Evolutionary conservation across 495 filamentous ascomycete genomes (phyloP).

Genomic region (Hypomontagnella monticulosa): DNA sequence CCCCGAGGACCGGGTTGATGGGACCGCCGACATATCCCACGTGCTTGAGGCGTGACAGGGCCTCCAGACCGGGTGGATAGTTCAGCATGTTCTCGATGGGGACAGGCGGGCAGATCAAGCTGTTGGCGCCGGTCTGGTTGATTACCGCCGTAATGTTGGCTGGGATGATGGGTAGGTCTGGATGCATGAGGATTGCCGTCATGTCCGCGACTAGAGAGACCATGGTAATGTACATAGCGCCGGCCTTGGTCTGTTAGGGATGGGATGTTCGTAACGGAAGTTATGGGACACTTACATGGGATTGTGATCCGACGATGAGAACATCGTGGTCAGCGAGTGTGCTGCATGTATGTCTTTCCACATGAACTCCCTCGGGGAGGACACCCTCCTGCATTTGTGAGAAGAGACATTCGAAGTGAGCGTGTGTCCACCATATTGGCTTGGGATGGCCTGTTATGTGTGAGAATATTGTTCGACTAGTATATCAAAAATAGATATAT

Average conservation of each 20-base stretch:
- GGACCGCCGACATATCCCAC: constrained; percentile 42
- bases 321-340: constrained; percentile 31
- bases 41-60: constrained; percentile 36
- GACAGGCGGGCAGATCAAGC: constrained; percentile 34
- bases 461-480: constrained; percentile 19
- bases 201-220: constrained; percentile 18
- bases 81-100: constrained; percentile 44
- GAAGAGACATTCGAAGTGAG: constrained; percentile 33
- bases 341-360: constrained; percentile 26
- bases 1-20: constrained; percentile 40
- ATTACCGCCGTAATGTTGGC: constrained; percentile 39
- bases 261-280: background rate
- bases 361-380: constrained; percentile 27
- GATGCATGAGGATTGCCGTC: constrained; percentile 37
- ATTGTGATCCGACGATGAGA: constrained; percentile 30
- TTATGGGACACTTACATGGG: constrained; percentile 30
- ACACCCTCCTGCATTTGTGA: constrained; percentile 30
- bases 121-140: constrained; percentile 34
- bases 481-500: background rate
- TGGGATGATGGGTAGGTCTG: constrained; percentile 33
- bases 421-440: constrained; percentile 45
- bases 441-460: constrained; percentile 42
- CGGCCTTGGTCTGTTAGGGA: constrained; percentile 22
- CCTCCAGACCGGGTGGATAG: constrained; percentile 26
- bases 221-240: constrained; percentile 32